These are phyloP conservation scores for Bondarzewia mesenterica DNA, from an alignment of 1,284 basidiomycete genomes.

Conservation along the genomic window DNA sequence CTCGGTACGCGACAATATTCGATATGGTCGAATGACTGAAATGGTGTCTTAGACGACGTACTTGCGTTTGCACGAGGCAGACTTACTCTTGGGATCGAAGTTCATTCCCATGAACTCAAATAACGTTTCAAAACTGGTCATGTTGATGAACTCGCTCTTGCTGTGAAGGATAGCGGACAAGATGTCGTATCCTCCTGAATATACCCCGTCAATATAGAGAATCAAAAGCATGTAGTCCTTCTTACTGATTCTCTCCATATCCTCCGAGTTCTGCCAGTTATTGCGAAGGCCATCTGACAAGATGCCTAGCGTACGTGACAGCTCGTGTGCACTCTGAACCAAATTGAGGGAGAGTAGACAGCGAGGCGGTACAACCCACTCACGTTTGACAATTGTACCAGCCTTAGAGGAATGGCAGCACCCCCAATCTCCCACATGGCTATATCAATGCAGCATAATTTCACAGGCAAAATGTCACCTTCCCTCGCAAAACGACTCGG, in stretches of 20 bases:
- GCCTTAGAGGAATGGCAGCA: slow-evolving; percentile 61
- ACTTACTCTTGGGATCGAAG: slow-evolving; percentile 74
- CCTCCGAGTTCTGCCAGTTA: slow-evolving; percentile 89
- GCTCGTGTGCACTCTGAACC: slow-evolving; percentile 57
- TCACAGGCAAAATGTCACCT: slow-evolving; percentile 58
- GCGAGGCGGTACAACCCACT: slow-evolving; percentile 14
- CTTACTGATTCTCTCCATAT: slow-evolving; percentile 80
- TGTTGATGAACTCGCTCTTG: slow-evolving; percentile 72
- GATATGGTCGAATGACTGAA: slow-evolving; percentile 71
- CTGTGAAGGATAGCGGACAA: slow-evolving; percentile 66
- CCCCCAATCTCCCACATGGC: slow-evolving; percentile 83
- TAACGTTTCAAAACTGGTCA: slow-evolving; percentile 68
- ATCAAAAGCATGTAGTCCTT: slow-evolving; percentile 10
- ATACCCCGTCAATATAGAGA: neutral
- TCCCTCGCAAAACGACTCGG: slow-evolving; percentile 14
- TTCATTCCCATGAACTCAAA: slow-evolving; percentile 83
- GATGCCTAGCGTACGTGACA: slow-evolving; percentile 66
- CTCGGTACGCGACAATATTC: slow-evolving; percentile 77
- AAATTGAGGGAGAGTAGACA: neutral
- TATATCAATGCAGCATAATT: slow-evolving; percentile 61
- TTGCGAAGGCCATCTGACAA: slow-evolving; percentile 72
- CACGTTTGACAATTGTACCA: slow-evolving; percentile 76
- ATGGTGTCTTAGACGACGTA: slow-evolving; percentile 4
- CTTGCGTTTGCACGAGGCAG: slow-evolving; percentile 1
- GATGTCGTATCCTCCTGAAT: slow-evolving; percentile 82